These are phyloP conservation scores for Neurospora cerealis DNA, from an alignment of 495 filamentous ascomycete genomes.

Conservation along the genomic window DNA sequence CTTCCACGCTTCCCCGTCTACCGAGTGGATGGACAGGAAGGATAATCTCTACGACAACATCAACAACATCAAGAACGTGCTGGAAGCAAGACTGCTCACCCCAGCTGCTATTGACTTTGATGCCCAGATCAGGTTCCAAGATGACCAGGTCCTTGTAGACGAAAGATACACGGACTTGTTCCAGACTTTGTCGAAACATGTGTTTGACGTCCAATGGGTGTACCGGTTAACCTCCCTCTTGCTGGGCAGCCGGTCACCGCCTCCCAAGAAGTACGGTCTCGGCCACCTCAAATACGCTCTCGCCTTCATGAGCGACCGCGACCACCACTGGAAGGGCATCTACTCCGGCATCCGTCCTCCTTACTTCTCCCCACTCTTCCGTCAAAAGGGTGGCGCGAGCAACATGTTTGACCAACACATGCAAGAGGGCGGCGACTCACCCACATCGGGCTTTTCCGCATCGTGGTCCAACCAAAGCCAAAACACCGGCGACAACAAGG, in stretches of 20 bases:
- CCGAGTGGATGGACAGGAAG: conserved; percentile 8
- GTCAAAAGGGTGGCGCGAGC: background rate
- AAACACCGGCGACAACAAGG: conserved; percentile 2
- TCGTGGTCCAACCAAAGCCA: background rate
- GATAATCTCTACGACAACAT: conserved; percentile 31
- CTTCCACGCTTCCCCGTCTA: conserved; percentile 12
- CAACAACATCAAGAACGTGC: conserved; percentile 29
- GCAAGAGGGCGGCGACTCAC: background rate
- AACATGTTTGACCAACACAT: background rate
- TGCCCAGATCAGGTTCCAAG: conserved; percentile 5
- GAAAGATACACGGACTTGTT: conserved; percentile 2
- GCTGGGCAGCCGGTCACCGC: conserved; percentile 12
- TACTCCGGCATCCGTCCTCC: conserved; percentile 12
- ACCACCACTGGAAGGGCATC: conserved; percentile 16
- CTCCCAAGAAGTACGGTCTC: conserved; percentile 4
- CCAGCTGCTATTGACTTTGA: conserved; percentile 10
- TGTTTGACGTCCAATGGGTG: conserved; percentile 26
- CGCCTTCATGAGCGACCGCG: conserved; percentile 12
- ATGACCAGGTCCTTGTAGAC: background rate
- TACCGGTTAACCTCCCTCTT: conserved; percentile 19
- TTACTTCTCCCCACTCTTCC: conserved; percentile 22
- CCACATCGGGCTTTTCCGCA: background rate
- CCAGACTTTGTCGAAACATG: conserved; percentile 4
- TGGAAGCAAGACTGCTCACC: conserved; percentile 16
- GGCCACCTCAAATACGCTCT: conserved; percentile 10